These are phyloP conservation scores for Colletotrichum plurivorum DNA, from an alignment of 2,329 filamentous ascomycete genomes.

Conservation along the genomic window DNA sequence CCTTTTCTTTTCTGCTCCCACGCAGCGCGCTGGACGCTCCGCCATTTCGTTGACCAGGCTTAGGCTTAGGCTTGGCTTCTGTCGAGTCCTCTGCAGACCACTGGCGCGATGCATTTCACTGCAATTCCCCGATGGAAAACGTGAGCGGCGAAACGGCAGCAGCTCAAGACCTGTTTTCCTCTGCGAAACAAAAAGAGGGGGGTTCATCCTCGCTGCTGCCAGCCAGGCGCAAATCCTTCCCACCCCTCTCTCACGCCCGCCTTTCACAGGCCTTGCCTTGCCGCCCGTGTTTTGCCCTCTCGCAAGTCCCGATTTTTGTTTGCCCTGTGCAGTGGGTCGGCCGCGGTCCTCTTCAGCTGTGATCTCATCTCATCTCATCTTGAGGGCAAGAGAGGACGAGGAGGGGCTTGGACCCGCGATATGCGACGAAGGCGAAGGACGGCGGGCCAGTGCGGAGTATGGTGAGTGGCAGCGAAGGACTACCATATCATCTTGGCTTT, in stretches of 20 bases:
- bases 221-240: constrained; percentile 35
- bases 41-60: constrained; percentile 18
- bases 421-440: constrained; percentile 26
- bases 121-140: constrained; percentile 31
- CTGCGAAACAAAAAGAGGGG: constrained; percentile 18
- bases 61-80: not conserved
- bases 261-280: constrained; percentile 57
- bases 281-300: constrained; percentile 48
- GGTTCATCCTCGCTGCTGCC: not conserved
- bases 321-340: constrained; percentile 41
- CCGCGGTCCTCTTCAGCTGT: constrained; percentile 41
- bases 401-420: constrained; percentile 17
- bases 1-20: constrained; percentile 25
- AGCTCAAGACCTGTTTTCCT: constrained; percentile 14
- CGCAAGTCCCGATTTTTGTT: constrained; percentile 30
- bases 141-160: constrained; percentile 15
- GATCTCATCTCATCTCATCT: constrained; percentile 38
- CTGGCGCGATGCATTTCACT: constrained; percentile 37
- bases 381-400: constrained; percentile 1
- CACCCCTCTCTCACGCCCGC: constrained; percentile 41
- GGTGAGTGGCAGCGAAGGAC: constrained; percentile 14
- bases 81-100: constrained; percentile 19
- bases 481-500: constrained; percentile 27
- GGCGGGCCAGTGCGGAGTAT: constrained; percentile 27
- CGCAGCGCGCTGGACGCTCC: constrained; percentile 6